phyloP scores from a whole-genome alignment of 108 stramenopile genomes.

The Seminavis robusta region DNA sequence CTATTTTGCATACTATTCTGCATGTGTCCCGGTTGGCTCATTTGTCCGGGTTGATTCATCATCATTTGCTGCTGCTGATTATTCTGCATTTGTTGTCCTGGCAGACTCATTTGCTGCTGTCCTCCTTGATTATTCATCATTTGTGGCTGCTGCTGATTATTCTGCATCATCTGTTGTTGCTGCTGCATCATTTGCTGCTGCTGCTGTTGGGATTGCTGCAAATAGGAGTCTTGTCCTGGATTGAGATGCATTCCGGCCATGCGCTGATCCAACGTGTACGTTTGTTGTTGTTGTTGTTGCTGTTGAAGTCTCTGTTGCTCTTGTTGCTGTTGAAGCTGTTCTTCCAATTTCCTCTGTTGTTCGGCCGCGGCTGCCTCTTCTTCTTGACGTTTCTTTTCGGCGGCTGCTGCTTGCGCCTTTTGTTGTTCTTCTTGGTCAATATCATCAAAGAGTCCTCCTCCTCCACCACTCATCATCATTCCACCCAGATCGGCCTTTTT shows the following conservation, averaged over 20 bases:
- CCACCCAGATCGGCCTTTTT: no score
- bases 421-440: conserved; percentile 41
- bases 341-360: conserved; percentile 10
- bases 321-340: conserved; percentile 14
- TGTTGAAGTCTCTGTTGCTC: conserved; percentile 18
- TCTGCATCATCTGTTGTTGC: conserved; percentile 21
- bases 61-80: conserved; percentile 23
- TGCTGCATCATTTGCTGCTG: conserved; percentile 18
- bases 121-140: background rate
- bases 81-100: conserved; percentile 24
- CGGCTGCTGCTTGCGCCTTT: conserved; percentile 7
- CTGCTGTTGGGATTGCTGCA: conserved; percentile 18
- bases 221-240: conserved; percentile 27
- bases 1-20: conserved; percentile 35
- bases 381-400: conserved; percentile 11
- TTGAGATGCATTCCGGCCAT: conserved; percentile 24
- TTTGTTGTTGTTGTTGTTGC: conserved; percentile 30
- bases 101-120: conserved; percentile 21
- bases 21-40: conserved; percentile 18
- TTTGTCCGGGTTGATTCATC: conserved; percentile 1
- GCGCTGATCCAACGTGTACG: no score
- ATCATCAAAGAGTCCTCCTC: conserved; percentile 59
- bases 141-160: conserved; percentile 13
- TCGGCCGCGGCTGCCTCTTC: conserved; percentile 16
- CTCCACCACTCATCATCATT: background rate